Base-by-base conservation (phyloP, 2,329 filamentous ascomycete species). In the Pyrenophora seminiperda region DNA sequence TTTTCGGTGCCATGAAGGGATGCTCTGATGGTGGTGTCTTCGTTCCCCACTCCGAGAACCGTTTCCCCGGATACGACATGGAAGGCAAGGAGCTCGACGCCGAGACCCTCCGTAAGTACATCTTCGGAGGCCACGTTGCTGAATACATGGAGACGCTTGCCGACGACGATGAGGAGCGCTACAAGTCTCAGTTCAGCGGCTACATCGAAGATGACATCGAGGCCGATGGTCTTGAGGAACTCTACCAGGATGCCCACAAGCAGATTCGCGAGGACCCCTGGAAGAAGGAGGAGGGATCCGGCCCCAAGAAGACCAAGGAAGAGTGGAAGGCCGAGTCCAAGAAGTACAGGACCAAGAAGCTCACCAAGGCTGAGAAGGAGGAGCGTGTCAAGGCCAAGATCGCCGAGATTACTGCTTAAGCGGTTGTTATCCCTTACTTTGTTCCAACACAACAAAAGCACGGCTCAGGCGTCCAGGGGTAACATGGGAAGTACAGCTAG, bases 91-190 rank as follows among this genome's bases (percentile, higher is more conserved):
- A 97, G 86, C 90, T 99, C 73, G 94, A 99, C 72, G 85, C 91
- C 73, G 94, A 99, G 79, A 89, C 86, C 67, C 90, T 99, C 76
- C 91, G 93, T 85, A 96, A 92, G 84, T 99, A 99, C 89, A 99
- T 99, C 85, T 93, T 90, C 79, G 94, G 85, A 75, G 93, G 94
- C 58, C 94, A 99, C 86, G 90, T 99, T 63, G 92, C 93, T 68
- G 94, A 99, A 87, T 99, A 99, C 88, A 99, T 99, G 94, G 94
- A 99, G 88, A 94, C 89, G 53, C 90, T 99, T 63, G 94, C 94
- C 80, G 94, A 99, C 73, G 94, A 99, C 76, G 94, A 99, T 76
- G 94, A 99, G 89, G 94, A 99, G 87, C 92, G 94, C 77, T 99
- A 91, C 90, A 93, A 93, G 85, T 87, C 85, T 71, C 94, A 99